Evolutionary conservation across 164 flowering plant species (phyloP).

Genomic region (Vitis vinifera): DNA sequence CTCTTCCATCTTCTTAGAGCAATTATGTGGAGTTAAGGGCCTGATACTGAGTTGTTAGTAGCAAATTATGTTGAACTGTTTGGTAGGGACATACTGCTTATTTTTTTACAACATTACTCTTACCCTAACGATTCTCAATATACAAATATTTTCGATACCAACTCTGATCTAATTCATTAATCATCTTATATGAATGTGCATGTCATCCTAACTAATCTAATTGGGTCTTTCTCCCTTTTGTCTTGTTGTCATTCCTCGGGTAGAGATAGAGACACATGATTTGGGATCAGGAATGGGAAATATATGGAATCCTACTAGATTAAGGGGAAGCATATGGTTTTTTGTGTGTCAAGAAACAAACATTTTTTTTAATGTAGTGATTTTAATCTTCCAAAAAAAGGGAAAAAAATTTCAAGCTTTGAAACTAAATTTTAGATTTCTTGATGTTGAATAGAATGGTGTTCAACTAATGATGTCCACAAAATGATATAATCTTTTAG

Average conservation of each 20-base stretch:
- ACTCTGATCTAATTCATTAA: neutral
- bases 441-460: too few species aligned
- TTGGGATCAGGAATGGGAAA: constrained; percentile 57
- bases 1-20: constrained; percentile 63
- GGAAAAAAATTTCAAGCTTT: too few species aligned
- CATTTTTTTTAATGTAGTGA: too few species aligned
- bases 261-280: constrained; percentile 51
- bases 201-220: neutral
- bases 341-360: constrained; percentile 26
- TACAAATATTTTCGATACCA: constrained; percentile 63
- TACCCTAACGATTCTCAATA: constrained; percentile 64
- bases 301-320: constrained; percentile 54
- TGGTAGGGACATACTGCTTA: constrained; percentile 76
- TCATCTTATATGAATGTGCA: neutral
- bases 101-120: constrained; percentile 68
- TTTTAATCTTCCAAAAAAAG: too few species aligned
- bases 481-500: neutral
- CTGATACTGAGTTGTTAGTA: constrained; percentile 73
- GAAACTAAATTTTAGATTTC: too few species aligned
- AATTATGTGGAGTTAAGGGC: constrained; percentile 69
- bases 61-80: constrained; percentile 81
- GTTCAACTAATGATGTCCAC: too few species aligned
- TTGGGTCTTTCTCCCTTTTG: neutral
- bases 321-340: constrained; percentile 29
- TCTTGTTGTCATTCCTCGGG: constrained; percentile 30